Evolutionary conservation across 495 filamentous ascomycete species (phyloP), one percentile per base, ranked within the genome.

Genomic region (Penicillium paxilli): DNA sequence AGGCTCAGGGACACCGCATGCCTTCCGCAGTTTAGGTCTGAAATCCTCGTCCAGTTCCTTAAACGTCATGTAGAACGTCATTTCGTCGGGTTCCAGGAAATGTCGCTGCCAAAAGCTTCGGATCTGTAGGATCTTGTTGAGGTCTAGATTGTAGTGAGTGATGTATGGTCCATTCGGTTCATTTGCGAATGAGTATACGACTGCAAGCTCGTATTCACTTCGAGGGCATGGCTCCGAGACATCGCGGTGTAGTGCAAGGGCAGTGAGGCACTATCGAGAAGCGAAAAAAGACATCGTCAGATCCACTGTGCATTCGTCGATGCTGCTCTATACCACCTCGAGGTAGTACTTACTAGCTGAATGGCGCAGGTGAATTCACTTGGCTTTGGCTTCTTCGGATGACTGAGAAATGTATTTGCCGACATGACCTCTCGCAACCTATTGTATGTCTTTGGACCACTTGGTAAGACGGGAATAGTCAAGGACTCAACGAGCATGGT

Each of bases 91-190:
- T 0, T 53, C 68, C 17, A 70, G 45, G 2, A 76, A 44, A 47
- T 76, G 71, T 6, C 65, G 64, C 20, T 68, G 62, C 73, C 73
- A 76, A 44, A 74, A 74, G 47, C 64, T 68, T 10, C 71, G 68
- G 12, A 72, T 62, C n/a, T 73, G 61, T 32, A 73, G 30, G 6
- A 70, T 24, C 4, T 22, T 62, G 10, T 32, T 5, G 4, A 74
- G 44, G 19, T 67, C 44, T 0, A 67, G 51, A 0, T 41, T 32
- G 0, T 44, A 25, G 1, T 51, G 45, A 2, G 54, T 23, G 4
- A 67, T 57, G 28, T 65, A 54, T 0, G 63, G 54, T 0, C 16
- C 22, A 9, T 19, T 23, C 6, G 51, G 10, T 14, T 48, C 33
- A 0, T 22, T 26, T 5, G 17, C 40, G 38, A 46, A 66, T 5